phyloP scores from a whole-genome alignment of 2,329 filamentous ascomycete genomes.

The Ascochyta viciae-villosae region DNA sequence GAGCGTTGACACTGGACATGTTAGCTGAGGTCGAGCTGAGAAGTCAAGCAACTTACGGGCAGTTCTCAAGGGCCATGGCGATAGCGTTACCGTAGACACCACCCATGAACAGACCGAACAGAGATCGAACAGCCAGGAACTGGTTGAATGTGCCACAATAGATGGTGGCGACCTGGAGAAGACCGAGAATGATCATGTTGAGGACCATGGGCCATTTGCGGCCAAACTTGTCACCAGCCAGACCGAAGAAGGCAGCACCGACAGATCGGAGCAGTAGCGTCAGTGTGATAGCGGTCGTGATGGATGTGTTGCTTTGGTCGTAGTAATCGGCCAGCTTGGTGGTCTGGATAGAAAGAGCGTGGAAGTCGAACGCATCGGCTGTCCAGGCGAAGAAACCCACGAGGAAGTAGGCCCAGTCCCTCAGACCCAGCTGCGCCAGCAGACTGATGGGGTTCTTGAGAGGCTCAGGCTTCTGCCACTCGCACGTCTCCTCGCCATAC shows the following conservation, averaged over 20 bases:
- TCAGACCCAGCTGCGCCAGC: slow-evolving; percentile 66
- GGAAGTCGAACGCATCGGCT: slow-evolving; percentile 84
- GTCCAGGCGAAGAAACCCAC: slow-evolving; percentile 80
- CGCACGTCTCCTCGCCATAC: slow-evolving; percentile 68
- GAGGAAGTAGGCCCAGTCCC: slow-evolving; percentile 76
- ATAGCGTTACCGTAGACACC: slow-evolving; percentile 81
- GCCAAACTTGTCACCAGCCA: slow-evolving; percentile 79
- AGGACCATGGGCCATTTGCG: slow-evolving; percentile 84
- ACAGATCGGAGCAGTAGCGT: slow-evolving; percentile 77
- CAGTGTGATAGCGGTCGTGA: slow-evolving; percentile 77
- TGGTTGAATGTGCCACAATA: slow-evolving; percentile 75
- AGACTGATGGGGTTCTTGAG: slow-evolving; percentile 75
- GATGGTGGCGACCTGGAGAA: slow-evolving; percentile 79
- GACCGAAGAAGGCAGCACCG: slow-evolving; percentile 77
- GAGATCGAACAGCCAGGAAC: slow-evolving; percentile 75
- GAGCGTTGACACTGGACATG: slow-evolving; percentile 59
- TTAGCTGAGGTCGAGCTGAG: slow-evolving; percentile 30
- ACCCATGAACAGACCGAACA: slow-evolving; percentile 83
- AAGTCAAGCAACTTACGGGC: slow-evolving; percentile 58
- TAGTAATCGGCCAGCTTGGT: slow-evolving; percentile 71
- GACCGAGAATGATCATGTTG: slow-evolving; percentile 76
- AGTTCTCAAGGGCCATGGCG: slow-evolving; percentile 79
- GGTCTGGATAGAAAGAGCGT: slow-evolving; percentile 80
- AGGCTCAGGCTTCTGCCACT: slow-evolving; percentile 72
- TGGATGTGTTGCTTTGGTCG: slow-evolving; percentile 67